Percentiles rank a stretch among this genome's conserved stretches.
Evolutionary conservation across 2,329 filamentous ascomycete genomes (phyloP).

Genomic region (Stagonosporopsis chrysanthemi): DNA sequence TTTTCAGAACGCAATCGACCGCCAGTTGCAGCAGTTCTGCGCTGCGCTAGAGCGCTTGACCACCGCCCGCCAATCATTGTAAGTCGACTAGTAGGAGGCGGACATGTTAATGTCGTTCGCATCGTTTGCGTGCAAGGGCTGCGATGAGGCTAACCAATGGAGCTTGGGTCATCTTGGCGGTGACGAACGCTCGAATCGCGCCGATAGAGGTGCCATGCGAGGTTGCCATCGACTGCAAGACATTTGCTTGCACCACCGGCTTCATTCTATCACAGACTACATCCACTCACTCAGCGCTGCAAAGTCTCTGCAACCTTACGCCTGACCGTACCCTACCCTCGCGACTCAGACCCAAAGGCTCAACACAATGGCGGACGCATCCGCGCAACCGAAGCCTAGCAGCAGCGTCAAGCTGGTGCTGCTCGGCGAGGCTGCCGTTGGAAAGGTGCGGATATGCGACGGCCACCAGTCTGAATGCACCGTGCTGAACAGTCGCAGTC

Average conservation of each 20-base stretch:
- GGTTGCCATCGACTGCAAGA: constrained; percentile 12
- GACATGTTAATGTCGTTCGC: not conserved
- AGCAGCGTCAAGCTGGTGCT: constrained; percentile 99
- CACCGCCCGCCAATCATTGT: too few relatives aligned
- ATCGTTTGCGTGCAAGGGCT: not conserved
- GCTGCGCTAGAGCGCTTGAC: not conserved
- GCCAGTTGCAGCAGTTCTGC: not conserved
- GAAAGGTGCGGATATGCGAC: constrained; percentile 73
- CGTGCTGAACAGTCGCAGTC: constrained; percentile 64
- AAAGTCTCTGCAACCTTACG: not conserved
- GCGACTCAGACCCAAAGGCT: constrained; percentile 7
- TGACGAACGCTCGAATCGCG: constrained; percentile 7
- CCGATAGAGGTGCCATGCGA: not conserved
- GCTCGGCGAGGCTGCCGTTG: constrained; percentile 95
- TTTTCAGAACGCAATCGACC: not conserved
- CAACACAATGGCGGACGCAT: constrained; percentile 71
- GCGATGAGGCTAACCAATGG: not conserved
- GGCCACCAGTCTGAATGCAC: not conserved
- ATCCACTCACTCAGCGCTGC: not conserved
- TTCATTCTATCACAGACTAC: not conserved
- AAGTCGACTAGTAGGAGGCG: not conserved
- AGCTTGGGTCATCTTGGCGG: constrained; percentile 10
- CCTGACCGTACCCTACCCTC: not conserved
- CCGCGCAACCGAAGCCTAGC: constrained; percentile 83
- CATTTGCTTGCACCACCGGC: constrained; percentile 7